Evolutionary conservation across 352 stramenopile species (phyloP).

Genomic region (Phytophthora syringae): DNA sequence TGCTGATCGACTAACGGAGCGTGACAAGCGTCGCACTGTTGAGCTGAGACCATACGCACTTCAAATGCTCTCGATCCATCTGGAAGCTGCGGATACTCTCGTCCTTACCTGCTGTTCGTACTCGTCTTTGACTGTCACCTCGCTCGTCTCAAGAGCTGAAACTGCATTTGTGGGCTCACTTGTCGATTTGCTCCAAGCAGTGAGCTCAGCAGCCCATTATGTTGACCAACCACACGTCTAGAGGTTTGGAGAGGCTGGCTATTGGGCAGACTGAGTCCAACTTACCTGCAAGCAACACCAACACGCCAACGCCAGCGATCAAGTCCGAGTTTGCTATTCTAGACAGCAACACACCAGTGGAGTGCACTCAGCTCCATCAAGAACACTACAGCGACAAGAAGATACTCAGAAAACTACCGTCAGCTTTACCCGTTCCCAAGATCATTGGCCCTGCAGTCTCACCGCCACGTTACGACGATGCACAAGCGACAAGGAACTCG

Average conservation of each 20-base stretch:
- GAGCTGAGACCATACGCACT: slow-evolving; percentile 16
- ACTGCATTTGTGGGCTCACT: slow-evolving; percentile 2
- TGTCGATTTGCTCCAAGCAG: slow-evolving; percentile 11
- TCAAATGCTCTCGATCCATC: slow-evolving; percentile 19
- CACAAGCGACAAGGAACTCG: slow-evolving; percentile 13
- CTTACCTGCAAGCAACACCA: slow-evolving; percentile 13
- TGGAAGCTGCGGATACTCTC: slow-evolving; percentile 2
- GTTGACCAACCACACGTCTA: slow-evolving; percentile 12
- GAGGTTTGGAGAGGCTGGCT: background rate
- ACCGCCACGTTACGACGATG: slow-evolving; percentile 5
- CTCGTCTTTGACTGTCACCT: background rate
- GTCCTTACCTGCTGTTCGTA: background rate
- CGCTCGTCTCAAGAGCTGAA: slow-evolving; percentile 1
- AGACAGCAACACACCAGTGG: slow-evolving; percentile 34
- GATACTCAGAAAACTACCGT: background rate
- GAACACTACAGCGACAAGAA: background rate
- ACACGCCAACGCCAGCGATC: slow-evolving; percentile 18
- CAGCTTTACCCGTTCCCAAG: slow-evolving; percentile 27
- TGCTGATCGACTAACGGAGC: slow-evolving; percentile 21
- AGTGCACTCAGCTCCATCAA: slow-evolving; percentile 29
- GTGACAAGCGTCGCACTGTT: slow-evolving; percentile 18
- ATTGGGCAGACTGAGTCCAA: background rate
- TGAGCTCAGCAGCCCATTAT: background rate
- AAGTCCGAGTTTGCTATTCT: slow-evolving; percentile 27
- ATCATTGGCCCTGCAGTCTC: slow-evolving; percentile 19